Conservation (phyloP, 2,329 filamentous ascomycete species). For the Diaporthe citrichinensis region DNA sequence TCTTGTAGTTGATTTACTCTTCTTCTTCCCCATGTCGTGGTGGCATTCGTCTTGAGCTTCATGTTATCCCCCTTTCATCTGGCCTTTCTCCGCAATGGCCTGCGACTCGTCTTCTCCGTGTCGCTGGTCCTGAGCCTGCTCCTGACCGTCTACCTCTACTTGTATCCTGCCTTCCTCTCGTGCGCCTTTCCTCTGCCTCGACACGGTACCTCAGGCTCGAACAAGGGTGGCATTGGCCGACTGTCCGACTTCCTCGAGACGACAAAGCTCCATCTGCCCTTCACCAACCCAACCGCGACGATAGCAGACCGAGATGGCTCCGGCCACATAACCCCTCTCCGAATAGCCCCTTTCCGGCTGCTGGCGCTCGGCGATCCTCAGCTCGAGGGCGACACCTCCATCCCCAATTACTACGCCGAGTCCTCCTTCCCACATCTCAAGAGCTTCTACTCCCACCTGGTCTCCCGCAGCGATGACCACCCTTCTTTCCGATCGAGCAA, state of each 20-base stretch:
- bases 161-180: constrained; percentile 84
- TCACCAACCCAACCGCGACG: constrained; percentile 39
- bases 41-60: constrained; percentile 62
- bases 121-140: constrained; percentile 74
- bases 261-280: constrained; percentile 58
- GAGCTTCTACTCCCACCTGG: constrained; percentile 61
- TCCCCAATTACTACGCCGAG: constrained; percentile 70
- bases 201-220: constrained; percentile 37
- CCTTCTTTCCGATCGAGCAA: constrained; percentile 65
- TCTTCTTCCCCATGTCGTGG: constrained; percentile 27
- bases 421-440: constrained; percentile 67
- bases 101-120: constrained; percentile 73
- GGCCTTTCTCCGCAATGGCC: constrained; percentile 70
- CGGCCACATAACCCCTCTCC: constrained; percentile 45
- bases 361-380: constrained; percentile 93
- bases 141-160: constrained; percentile 83
- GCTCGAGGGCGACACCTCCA: constrained; percentile 90
- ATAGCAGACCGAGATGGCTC: constrained; percentile 41
- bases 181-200: constrained; percentile 82
- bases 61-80: constrained; percentile 56
- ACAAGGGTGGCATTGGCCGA: constrained; percentile 9
- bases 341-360: constrained; percentile 82
- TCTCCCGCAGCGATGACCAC: constrained; percentile 42
- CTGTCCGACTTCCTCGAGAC: constrained; percentile 56
- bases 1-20: neutral